Percentiles rank a stretch among this genome's conserved stretches.
Evolutionary conservation across 257 asterid genomes (phyloP).

Genomic region (Capsicum rhomboideum): DNA sequence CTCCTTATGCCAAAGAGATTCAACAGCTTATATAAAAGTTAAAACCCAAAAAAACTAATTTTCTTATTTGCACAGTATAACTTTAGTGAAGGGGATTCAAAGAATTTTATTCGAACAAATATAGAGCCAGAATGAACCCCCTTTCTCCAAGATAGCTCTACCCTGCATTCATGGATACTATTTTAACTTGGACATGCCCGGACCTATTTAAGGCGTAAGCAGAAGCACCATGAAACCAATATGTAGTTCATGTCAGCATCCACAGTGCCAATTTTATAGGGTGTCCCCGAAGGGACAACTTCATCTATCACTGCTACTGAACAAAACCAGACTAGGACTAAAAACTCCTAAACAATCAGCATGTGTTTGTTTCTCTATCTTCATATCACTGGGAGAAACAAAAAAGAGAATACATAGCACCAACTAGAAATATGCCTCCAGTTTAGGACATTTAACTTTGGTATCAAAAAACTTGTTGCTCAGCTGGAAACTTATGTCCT

Average conservation of each 20-base stretch:
- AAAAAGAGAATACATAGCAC: not conserved
- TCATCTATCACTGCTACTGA: not conserved
- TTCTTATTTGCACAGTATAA: not conserved
- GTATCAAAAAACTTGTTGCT: not conserved
- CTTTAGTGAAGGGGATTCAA: not conserved
- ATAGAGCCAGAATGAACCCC: too few species aligned
- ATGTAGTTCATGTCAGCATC: too few species aligned
- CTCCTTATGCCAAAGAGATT: not conserved
- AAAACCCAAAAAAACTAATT: not conserved
- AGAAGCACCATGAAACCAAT: too few species aligned
- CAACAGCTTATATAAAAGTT: not conserved
- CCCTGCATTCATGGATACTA: not conserved
- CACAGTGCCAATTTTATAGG: too few species aligned
- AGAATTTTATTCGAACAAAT: too few species aligned
- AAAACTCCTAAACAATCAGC: not conserved
- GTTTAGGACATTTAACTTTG: not conserved
- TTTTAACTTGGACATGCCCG: too few species aligned
- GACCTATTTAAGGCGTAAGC: too few species aligned
- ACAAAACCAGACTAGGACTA: not conserved
- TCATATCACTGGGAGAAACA: not conserved
- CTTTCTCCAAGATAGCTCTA: not conserved
- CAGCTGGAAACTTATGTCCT: not conserved
- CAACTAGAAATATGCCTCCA: not conserved
- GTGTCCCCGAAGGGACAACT: too few species aligned
- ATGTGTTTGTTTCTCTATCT: not conserved